Conservation (phyloP, 257 asterid genomes). For the Solanum pennellii region DNA sequence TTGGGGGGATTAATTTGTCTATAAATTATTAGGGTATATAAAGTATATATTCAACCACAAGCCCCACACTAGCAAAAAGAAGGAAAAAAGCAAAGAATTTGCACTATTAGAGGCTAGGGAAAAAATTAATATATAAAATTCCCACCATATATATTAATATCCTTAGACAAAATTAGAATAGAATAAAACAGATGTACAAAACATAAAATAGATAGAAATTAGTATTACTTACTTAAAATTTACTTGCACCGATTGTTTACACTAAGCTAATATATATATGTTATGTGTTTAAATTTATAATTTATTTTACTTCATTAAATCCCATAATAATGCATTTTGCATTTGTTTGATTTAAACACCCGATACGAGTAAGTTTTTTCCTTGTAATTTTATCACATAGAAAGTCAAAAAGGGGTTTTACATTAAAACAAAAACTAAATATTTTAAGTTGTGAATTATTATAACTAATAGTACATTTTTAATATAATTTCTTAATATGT, state of each 20-base stretch:
- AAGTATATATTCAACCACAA: background rate
- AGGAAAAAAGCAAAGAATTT: background rate
- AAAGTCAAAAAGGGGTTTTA: background rate
- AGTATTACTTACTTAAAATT: background rate
- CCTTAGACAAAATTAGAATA: background rate
- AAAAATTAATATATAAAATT: background rate
- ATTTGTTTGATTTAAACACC: no score
- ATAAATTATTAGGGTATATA: background rate
- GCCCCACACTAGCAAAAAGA: background rate
- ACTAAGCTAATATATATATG: no score
- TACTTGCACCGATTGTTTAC: fast-evolving
- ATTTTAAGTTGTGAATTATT: background rate
- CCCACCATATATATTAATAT: background rate
- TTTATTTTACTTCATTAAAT: no score
- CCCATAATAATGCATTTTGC: fast-evolving
- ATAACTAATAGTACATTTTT: background rate
- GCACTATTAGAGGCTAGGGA: background rate
- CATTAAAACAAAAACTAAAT: background rate
- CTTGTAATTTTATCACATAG: background rate
- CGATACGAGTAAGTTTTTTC: no score
- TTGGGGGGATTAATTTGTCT: background rate
- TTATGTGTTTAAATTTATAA: no score
- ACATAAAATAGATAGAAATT: background rate
- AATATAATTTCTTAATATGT: background rate
- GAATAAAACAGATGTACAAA: background rate